These are phyloP conservation scores for Glomus cerebriforme DNA, from an alignment of 192 early-diverging fungal species.

Conservation along the genomic window DNA sequence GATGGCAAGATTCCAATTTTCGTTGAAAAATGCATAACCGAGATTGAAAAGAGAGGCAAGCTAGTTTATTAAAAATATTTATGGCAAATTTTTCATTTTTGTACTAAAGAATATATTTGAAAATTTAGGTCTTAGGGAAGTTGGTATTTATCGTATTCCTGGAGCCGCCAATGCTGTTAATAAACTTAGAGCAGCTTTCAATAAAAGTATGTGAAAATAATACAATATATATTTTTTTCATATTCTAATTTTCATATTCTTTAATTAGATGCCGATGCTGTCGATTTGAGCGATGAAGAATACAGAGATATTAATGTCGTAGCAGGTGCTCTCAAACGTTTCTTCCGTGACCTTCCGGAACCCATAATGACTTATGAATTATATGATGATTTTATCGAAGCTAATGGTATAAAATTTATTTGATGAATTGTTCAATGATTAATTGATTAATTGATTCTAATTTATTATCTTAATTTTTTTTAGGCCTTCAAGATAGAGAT, in stretches of 20 bases:
- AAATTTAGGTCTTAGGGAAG: slow-evolving; percentile 60
- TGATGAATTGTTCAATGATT: too few relatives aligned
- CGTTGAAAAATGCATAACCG: slow-evolving; percentile 68
- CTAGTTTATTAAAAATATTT: not conserved
- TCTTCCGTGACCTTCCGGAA: slow-evolving; percentile 92
- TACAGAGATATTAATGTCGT: slow-evolving; percentile 81
- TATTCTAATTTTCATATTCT: not conserved
- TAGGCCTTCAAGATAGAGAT: slow-evolving; percentile 66
- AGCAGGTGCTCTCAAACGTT: slow-evolving; percentile 90
- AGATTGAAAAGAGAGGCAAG: slow-evolving; percentile 66
- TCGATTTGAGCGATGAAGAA: slow-evolving; percentile 59
- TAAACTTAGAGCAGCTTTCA: slow-evolving; percentile 60
- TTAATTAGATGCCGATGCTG: slow-evolving; percentile 37
- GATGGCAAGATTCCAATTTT: slow-evolving; percentile 60
- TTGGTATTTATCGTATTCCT: slow-evolving; percentile 75
- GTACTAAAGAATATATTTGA: not conserved
- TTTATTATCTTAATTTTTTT: not conserved
- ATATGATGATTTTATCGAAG: slow-evolving; percentile 81
- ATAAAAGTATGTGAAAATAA: slow-evolving; percentile 45
- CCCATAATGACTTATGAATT: slow-evolving; percentile 85
- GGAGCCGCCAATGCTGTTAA: slow-evolving; percentile 65
- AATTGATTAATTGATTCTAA: not conserved
- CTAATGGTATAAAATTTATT: slow-evolving; percentile 48
- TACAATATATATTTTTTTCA: not conserved
- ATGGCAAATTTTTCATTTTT: not conserved